Percentiles rank a stretch among this genome's conserved stretches.
Conservation (phyloP, 371 early-diverging fungal species). For the Lichtheimia ramosa region DNA sequence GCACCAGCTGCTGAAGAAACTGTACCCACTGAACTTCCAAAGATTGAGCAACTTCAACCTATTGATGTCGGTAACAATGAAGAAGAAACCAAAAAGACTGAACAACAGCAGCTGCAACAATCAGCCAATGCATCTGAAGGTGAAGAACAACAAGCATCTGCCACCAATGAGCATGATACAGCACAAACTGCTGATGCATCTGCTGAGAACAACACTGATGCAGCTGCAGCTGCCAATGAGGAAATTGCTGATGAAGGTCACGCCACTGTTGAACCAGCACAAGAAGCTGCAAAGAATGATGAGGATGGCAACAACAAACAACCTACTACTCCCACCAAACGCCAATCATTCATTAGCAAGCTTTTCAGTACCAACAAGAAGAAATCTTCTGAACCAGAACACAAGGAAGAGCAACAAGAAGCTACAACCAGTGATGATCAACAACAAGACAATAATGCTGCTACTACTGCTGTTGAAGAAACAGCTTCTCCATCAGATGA, state of each 20-base stretch:
- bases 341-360: conserved; percentile 15
- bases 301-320: not conserved
- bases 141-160: not conserved
- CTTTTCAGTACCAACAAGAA: conserved; percentile 5
- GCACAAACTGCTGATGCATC: not conserved
- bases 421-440: not conserved
- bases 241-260: not conserved
- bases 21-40: conserved; percentile 5
- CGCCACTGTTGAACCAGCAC: no score
- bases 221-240: not conserved
- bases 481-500: conserved; percentile 1
- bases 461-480: not conserved
- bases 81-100: not conserved
- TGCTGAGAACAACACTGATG: not conserved
- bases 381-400: not conserved
- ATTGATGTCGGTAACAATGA: conserved; percentile 9
- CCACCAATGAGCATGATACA: no score
- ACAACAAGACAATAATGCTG: not conserved
- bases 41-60: conserved; percentile 14
- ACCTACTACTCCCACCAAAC: conserved; percentile 4
- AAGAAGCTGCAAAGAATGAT: conserved; percentile 8
- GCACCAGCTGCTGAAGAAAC: conserved; percentile 6
- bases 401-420: not conserved
- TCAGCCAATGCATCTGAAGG: not conserved
- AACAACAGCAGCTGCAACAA: not conserved